Percentiles rank a stretch among this genome's conserved stretches.
Conservation (phyloP, 2,329 filamentous ascomycete species). For the Endothia cerciana region DNA sequence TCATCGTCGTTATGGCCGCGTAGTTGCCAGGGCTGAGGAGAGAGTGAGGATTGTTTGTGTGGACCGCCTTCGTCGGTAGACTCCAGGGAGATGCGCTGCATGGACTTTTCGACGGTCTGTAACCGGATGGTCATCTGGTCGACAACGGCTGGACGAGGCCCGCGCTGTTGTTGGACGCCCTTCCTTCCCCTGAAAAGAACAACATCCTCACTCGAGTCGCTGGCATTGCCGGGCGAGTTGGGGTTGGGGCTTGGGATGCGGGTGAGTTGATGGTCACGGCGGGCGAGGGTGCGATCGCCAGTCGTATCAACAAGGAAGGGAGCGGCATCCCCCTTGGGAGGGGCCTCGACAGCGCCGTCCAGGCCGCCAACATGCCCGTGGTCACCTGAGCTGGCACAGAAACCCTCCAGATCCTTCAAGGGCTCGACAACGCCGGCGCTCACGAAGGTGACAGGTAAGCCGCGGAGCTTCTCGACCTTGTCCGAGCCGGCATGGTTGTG, state of each 20-base stretch:
- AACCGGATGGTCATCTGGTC: conserved; percentile 35
- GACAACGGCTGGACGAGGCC: conserved; percentile 21
- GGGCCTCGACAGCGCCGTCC: conserved; percentile 20
- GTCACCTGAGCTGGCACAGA: conserved; percentile 10
- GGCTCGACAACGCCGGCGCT: conserved; percentile 58
- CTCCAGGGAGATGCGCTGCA: conserved; percentile 24
- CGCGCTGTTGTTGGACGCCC: conserved; percentile 30
- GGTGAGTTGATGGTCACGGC: conserved; percentile 17
- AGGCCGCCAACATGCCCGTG: not conserved
- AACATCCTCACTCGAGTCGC: conserved; percentile 72
- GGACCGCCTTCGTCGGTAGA: conserved; percentile 10
- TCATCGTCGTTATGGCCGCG: conserved; percentile 45
- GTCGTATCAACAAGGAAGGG: conserved; percentile 45
- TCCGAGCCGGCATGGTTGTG: conserved; percentile 48
- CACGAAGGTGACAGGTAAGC: conserved; percentile 55
- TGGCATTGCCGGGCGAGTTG: conserved; percentile 33
- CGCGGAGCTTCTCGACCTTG: conserved; percentile 47
- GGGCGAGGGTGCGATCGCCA: conserved; percentile 36
- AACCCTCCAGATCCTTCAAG: conserved; percentile 44
- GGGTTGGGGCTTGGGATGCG: conserved; percentile 30
- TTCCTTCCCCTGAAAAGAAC: conserved; percentile 61
- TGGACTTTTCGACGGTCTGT: conserved; percentile 24
- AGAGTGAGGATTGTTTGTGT: not conserved
- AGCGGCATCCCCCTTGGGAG: conserved; percentile 12
- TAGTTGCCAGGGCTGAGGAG: conserved; percentile 28